Evolutionary conservation across 108 stramenopile genomes (phyloP).

Genomic region (Pinguiococcus pyrenoidosus): DNA sequence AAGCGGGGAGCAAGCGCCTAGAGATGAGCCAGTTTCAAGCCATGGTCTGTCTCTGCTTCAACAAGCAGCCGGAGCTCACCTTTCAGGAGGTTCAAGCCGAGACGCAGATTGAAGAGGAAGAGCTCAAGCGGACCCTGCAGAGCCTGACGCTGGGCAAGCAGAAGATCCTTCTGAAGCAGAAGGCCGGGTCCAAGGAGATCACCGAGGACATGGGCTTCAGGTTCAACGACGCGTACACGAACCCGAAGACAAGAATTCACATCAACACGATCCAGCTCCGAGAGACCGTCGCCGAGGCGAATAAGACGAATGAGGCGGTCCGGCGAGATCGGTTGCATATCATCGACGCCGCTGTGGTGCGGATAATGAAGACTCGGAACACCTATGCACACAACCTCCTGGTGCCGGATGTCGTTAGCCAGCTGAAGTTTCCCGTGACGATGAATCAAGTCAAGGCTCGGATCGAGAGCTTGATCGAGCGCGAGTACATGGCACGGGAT

Average conservation of each 20-base stretch:
- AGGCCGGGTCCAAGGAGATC: constrained; percentile 49
- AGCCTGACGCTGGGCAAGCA: constrained; percentile 61
- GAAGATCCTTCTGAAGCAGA: constrained; percentile 15
- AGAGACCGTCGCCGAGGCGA: constrained; percentile 77
- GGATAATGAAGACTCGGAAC: constrained; percentile 97
- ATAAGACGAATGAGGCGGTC: constrained; percentile 77
- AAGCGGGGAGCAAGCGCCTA: constrained; percentile 45
- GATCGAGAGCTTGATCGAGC: constrained; percentile 89
- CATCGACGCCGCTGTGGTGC: constrained; percentile 78
- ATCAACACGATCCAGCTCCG: constrained; percentile 83
- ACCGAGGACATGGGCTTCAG: constrained; percentile 58
- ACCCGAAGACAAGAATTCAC: constrained; percentile 69
- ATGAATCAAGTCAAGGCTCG: constrained; percentile 78
- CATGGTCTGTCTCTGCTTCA: constrained; percentile 74
- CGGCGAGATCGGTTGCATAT: constrained; percentile 82
- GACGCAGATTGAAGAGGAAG: constrained; percentile 70
- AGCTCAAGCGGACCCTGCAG: constrained; percentile 68
- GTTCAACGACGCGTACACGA: constrained; percentile 59
- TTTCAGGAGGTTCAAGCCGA: constrained; percentile 51
- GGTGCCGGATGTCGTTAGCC: constrained; percentile 74
- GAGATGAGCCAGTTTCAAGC: constrained; percentile 78
- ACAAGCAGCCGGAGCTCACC: constrained; percentile 38
- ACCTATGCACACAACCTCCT: constrained; percentile 68
- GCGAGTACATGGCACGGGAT: constrained; percentile 93
- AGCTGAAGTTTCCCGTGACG: constrained; percentile 74